Evolutionary conservation across 371 early-diverging fungal genomes (phyloP).

Genomic region (Syncephalastrum monosporum): DNA sequence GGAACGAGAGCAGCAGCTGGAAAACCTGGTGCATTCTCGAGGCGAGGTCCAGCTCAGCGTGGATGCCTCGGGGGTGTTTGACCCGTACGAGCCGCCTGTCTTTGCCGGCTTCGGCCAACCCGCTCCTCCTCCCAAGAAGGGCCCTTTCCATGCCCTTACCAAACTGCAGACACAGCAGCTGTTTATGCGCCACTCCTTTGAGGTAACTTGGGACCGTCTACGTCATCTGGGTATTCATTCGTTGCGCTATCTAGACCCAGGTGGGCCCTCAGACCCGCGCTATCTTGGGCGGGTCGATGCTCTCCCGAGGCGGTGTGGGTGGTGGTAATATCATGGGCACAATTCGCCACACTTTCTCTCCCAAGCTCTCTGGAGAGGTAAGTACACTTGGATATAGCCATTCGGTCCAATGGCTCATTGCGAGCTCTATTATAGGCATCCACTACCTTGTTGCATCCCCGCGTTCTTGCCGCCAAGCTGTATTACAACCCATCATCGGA

Average conservation of each 20-base stretch:
- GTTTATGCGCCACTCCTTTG: conserved; percentile 81
- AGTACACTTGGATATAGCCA: background rate
- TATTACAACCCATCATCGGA: conserved; percentile 69
- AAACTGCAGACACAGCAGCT: conserved; percentile 68
- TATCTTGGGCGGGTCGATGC: conserved; percentile 66
- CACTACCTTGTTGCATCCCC: conserved; percentile 58
- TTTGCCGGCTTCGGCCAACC: conserved; percentile 45
- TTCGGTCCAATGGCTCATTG: background rate
- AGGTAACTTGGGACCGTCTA: conserved; percentile 47
- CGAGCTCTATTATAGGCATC: conserved; percentile 37
- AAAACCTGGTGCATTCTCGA: conserved; percentile 71
- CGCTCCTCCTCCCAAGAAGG: conserved; percentile 13
- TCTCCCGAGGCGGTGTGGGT: conserved; percentile 75
- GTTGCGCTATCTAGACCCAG: conserved; percentile 54
- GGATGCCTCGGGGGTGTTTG: conserved; percentile 58
- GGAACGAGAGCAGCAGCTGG: conserved; percentile 76
- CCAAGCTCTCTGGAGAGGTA: conserved; percentile 70
- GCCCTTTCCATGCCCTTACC: conserved; percentile 32
- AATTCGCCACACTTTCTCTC: conserved; percentile 72
- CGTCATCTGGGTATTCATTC: background rate
- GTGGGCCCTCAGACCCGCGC: conserved; percentile 66
- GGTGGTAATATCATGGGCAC: conserved; percentile 75
- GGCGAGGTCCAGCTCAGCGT: conserved; percentile 56
- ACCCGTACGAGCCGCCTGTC: conserved; percentile 53
- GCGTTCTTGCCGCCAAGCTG: conserved; percentile 61